Evolutionary conservation across 2,329 filamentous ascomycete species (phyloP), one percentile per base, ranked within the genome.

Genomic region (Fusarium sp.): DNA sequence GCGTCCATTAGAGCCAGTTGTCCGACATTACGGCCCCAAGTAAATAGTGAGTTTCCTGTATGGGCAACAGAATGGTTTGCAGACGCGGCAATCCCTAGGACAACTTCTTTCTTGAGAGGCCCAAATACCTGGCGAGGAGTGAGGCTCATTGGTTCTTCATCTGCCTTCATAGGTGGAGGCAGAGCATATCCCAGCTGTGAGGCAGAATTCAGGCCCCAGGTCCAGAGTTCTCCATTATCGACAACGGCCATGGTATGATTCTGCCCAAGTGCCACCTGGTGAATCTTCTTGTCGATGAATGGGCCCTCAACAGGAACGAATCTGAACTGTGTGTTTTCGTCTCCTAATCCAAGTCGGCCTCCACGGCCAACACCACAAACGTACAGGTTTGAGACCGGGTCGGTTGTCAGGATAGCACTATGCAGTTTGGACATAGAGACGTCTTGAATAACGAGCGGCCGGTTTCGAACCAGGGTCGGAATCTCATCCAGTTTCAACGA

Each of bases 1-100:
- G 96, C 95, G 80, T 98, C 96, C 84, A 98, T 95, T 59, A 99
- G 87, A 10, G 95, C 96, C 51, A 99, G 88, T 80, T 99, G 96
- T 4, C 96, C 96, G 75, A 95, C 91, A 77, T 98, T 99, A 77
- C 96, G 97, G 28, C 96, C 96, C 87, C 97, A 99, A 5, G 94
- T 97, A 79, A 93, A 99, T 3, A 99, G 84, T 3, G 94, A 93
- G 2, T 90, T 90, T 3, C 89, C 87, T 1, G 94, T 98, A 78
- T 96, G 93, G 0, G 94, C 94, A 7, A 97, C 95, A 0, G 96
- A 98, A 82, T 99, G 96, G 42, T 97, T 91, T 1, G 93, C 87
- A 4, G 96, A 98, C 12, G 96, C 95, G 5, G 96, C 95, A 62
- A 95, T 89, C 2, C 96, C 96, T 28, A 93, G 81, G 22, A 98